These are phyloP conservation scores for Metschnikowia henanensis DNA, from an alignment of 805 yeast species.

Conservation along the genomic window DNA sequence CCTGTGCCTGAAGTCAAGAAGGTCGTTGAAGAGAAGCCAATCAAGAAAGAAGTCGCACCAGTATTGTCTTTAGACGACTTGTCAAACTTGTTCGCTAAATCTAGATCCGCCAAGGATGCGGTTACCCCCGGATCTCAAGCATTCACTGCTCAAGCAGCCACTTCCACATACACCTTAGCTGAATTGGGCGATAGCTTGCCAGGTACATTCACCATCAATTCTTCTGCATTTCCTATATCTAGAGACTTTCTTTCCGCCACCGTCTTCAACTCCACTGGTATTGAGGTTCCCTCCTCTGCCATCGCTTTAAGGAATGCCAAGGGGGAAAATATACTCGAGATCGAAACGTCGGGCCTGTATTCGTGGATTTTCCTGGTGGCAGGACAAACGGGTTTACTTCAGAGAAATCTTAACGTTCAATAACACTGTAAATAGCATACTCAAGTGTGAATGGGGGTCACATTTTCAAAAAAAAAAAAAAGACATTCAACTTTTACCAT, in stretches of 20 bases:
- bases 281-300: constrained; percentile 26
- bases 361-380: constrained; percentile 28
- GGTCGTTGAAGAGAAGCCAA: constrained; percentile 8
- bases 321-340: constrained; percentile 17
- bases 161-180: constrained; percentile 24
- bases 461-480: too few species aligned
- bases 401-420: constrained; percentile 18
- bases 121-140: constrained; percentile 5
- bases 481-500: too few species aligned
- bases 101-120: constrained; percentile 20
- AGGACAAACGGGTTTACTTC: constrained; percentile 24
- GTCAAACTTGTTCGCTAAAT: constrained; percentile 33
- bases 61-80: constrained; percentile 42
- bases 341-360: constrained; percentile 28
- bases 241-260: constrained; percentile 24
- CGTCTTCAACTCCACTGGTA: constrained; percentile 33
- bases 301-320: constrained; percentile 20
- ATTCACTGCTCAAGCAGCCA: constrained; percentile 21
- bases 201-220: constrained; percentile 19
- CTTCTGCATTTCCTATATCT: constrained; percentile 27
- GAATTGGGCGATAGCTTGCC: constrained; percentile 37
- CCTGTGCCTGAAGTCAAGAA: constrained; percentile 4
- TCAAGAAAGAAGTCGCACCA: constrained; percentile 7
- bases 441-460: background rate
- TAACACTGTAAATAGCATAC: constrained; percentile 14